Evolutionary conservation across 2,329 filamentous ascomycete species (phyloP).

Genomic region (Beauveria scarabaeidicola): DNA sequence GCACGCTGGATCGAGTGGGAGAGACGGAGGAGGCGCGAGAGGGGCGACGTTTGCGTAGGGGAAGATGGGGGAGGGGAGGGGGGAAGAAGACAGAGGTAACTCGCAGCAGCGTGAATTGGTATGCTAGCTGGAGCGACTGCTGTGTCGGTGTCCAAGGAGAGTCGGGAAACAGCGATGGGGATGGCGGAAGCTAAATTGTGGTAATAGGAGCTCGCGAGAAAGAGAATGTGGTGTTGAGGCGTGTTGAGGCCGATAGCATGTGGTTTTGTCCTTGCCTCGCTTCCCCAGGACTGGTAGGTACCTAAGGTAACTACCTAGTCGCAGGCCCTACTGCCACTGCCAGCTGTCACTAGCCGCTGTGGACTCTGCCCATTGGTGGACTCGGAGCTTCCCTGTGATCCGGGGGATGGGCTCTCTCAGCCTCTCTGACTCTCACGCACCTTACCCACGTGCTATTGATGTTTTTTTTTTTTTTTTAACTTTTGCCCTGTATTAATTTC

Average conservation of each 20-base stretch:
- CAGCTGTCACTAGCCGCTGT: background rate
- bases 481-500: background rate
- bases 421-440: background rate
- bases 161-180: background rate
- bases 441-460: background rate
- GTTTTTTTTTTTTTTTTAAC: too few species aligned
- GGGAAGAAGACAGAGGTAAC: background rate
- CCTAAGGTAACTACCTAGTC: too few species aligned
- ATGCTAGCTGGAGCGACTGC: background rate
- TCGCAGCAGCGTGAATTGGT: background rate
- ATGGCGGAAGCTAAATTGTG: background rate
- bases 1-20: background rate
- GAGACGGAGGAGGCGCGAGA: background rate
- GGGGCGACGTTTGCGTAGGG: background rate
- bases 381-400: background rate
- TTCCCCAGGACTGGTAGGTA: background rate
- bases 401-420: too few species aligned
- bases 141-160: background rate
- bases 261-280: background rate
- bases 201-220: background rate
- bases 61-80: background rate
- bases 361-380: background rate
- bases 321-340: too few species aligned
- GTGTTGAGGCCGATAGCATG: background rate
- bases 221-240: background rate